These are phyloP conservation scores for Xylariaceae sp. DNA, from an alignment of 2,329 filamentous ascomycete genomes.

Conservation along the genomic window DNA sequence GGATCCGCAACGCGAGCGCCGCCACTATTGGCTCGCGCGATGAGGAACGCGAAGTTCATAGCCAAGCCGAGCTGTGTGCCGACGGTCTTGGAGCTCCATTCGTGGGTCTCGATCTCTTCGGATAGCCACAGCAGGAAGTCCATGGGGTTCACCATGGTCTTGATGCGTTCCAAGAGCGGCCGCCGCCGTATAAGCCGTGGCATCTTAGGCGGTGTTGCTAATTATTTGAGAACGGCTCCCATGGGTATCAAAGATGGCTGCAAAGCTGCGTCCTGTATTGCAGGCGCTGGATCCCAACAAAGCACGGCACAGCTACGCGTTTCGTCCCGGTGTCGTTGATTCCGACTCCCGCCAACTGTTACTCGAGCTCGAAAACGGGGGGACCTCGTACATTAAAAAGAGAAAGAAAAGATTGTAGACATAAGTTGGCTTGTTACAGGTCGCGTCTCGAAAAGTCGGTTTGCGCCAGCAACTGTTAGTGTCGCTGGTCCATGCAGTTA, in stretches of 20 bases:
- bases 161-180: constrained; percentile 76
- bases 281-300: background rate
- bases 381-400: background rate
- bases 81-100: constrained; percentile 81
- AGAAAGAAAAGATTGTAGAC: constrained; percentile 20
- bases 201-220: constrained; percentile 39
- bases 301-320: background rate
- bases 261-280: background rate
- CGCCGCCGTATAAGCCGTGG: constrained; percentile 79
- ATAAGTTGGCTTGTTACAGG: background rate
- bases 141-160: constrained; percentile 75
- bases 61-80: constrained; percentile 70
- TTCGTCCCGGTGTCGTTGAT: background rate
- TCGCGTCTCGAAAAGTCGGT: background rate
- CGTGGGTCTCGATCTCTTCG: constrained; percentile 85
- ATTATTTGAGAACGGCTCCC: background rate
- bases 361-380: background rate
- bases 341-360: background rate
- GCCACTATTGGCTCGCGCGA: constrained; percentile 75
- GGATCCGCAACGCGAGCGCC: constrained; percentile 61
- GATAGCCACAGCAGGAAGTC: constrained; percentile 89
- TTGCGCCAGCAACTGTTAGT: background rate
- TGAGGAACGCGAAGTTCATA: constrained; percentile 74
- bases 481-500: background rate
- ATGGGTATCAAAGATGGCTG: background rate